Base-by-base conservation (phyloP, 2,329 filamentous ascomycete species). In the Rutstroemia sydowiana region DNA sequence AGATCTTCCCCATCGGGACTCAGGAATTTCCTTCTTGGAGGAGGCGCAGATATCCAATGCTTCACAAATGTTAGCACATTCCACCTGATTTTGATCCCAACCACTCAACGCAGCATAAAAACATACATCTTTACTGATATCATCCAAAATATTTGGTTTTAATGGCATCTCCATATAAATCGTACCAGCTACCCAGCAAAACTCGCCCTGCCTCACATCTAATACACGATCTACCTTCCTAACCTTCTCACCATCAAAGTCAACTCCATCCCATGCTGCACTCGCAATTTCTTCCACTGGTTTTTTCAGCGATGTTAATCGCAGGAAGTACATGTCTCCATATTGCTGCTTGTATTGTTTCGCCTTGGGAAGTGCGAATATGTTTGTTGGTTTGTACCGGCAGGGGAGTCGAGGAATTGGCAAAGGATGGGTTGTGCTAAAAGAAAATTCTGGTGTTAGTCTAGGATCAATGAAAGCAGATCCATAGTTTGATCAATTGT, bases 151-250 rank as follows among this genome's bases (percentile, higher is more conserved):
- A 65, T 95, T 95, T 1, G 95, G 93, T 72, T 98, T 98, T 63
- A 96, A 70, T 2, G 87, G 81, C 88, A 98, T 91, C 58, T 97
- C 89, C 86, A 97, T 95, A 68, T 95, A 98, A 30, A 97, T 82
- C 0, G 93, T 98, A 14, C 95, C 93, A 0, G 85, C 78, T 14
- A 98, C 87, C 90, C 92, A 98, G 72, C 92, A 97, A 32, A 97
- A 74, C 71, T 96, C 84, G 57, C 93, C 93, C 72, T 97, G 93
- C 55, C 92, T 83, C 47, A 98, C 93, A 70, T 98, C 92, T 28
- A 98, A 78, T 54, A 98, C 93, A 60, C 93, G 78, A 30, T 96
- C 88, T 14, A 95, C 90, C 59, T 77, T 81, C 60, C 77, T 79
- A 10, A 88, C 88, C 52, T 74, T 74, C 66, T 95, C 88, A 34